Conservation (phyloP, 2,329 filamentous ascomycete species). For the Penicillium psychrosexuale region DNA sequence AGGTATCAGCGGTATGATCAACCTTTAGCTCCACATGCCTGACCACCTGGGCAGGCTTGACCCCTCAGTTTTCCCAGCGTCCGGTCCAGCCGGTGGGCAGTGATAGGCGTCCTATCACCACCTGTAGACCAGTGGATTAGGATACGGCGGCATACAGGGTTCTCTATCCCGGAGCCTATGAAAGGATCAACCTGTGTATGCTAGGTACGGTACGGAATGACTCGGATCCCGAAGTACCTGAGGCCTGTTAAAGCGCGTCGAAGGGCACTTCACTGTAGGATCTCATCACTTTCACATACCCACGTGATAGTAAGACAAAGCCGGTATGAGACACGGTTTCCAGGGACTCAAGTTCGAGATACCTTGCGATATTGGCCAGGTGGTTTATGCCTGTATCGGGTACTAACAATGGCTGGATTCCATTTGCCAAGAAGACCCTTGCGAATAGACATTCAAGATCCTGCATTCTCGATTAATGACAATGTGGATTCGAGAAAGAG, state of each 20-base stretch:
- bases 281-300: neutral
- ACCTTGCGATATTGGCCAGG: neutral
- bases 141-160: slow-evolving; percentile 21
- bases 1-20: slow-evolving; percentile 9
- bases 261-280: neutral
- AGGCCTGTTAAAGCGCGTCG: neutral
- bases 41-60: neutral
- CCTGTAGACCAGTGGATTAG: slow-evolving; percentile 11
- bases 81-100: slow-evolving; percentile 18
- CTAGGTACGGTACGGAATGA: slow-evolving; percentile 17
- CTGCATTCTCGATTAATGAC: slow-evolving; percentile 17
- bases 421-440: slow-evolving; percentile 18
- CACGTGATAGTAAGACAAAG: neutral
- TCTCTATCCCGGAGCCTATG: slow-evolving; percentile 20
- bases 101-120: slow-evolving; percentile 8
- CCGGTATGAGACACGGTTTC: neutral
- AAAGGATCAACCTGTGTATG: slow-evolving; percentile 12
- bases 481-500: slow-evolving; percentile 9
- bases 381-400: neutral
- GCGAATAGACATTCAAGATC: slow-evolving; percentile 19
- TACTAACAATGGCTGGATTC: neutral
- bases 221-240: slow-evolving; percentile 18
- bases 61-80: slow-evolving; percentile 10
- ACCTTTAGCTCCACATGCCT: slow-evolving; percentile 4
- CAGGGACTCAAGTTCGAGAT: neutral